A percentile compares a stretch with the other conserved stretches of the same genome.
These are phyloP conservation scores for Herpetomonas tarakana DNA, from an alignment of 208 protist genomes.

Conservation along the genomic window DNA sequence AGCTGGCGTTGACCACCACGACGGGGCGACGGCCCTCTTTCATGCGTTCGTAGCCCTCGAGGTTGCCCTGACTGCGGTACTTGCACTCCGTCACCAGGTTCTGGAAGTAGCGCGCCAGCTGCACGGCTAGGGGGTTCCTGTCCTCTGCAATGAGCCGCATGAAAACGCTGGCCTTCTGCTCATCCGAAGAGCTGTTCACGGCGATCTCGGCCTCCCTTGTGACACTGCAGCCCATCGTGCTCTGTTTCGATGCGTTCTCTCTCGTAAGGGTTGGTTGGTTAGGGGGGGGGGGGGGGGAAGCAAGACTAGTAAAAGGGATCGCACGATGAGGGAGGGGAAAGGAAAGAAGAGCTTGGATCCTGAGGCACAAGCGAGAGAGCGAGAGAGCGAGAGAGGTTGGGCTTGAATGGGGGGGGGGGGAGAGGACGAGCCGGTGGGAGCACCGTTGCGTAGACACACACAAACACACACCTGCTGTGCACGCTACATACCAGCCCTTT, in stretches of 20 bases:
- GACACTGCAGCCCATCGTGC: constrained; percentile 20
- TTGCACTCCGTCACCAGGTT: constrained; percentile 14
- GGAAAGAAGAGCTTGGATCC: neutral
- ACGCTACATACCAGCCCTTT: too few relatives aligned
- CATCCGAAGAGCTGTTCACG: neutral
- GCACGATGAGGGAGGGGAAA: too few relatives aligned
- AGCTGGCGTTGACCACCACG: constrained; percentile 1
- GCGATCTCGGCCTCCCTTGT: constrained; percentile 1
- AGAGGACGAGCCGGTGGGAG: too few relatives aligned
- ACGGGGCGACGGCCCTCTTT: neutral
- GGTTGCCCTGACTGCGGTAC: constrained; percentile 16
- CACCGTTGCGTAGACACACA: too few relatives aligned
- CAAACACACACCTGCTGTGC: too few relatives aligned
- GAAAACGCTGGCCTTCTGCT: constrained; percentile 12
- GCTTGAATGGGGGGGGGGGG: too few relatives aligned
- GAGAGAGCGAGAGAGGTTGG: too few relatives aligned
- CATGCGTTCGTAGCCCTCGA: constrained; percentile 16
- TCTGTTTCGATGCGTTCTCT: too few relatives aligned
- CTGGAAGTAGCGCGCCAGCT: constrained; percentile 9
- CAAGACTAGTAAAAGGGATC: neutral
- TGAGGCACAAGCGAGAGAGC: neutral
- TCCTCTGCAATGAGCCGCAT: constrained; percentile 5
- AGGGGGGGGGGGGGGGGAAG: neutral
- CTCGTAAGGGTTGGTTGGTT: neutral
- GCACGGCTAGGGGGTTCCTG: constrained; percentile 13